Percentiles rank a stretch among this genome's conserved stretches.
Evolutionary conservation across 176 grass and related monocot genomes (phyloP).

Genomic region (Phoenix roebelenii): DNA sequence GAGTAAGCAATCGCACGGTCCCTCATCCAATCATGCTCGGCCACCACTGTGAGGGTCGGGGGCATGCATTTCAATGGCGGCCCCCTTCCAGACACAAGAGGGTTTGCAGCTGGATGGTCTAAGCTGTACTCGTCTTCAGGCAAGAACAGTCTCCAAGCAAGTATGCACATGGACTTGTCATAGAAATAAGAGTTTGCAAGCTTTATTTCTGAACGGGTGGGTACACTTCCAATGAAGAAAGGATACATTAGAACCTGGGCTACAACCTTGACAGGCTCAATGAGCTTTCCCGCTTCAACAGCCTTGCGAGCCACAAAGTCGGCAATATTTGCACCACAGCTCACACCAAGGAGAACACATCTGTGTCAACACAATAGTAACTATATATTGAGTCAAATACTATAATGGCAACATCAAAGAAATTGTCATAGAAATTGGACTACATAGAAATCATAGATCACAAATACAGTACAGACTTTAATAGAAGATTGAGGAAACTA

Average conservation of each 20-base stretch:
- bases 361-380: constrained; percentile 25
- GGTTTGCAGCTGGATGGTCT: constrained; percentile 76
- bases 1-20: constrained; percentile 88
- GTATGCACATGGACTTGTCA: constrained; percentile 72
- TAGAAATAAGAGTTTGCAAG: constrained; percentile 92
- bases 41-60: constrained; percentile 66
- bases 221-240: constrained; percentile 70
- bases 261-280: constrained; percentile 69
- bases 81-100: constrained; percentile 38
- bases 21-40: constrained; percentile 96
- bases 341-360: constrained; percentile 85
- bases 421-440: too few relatives aligned
- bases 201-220: constrained; percentile 87
- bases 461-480: too few relatives aligned
- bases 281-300: constrained; percentile 45
- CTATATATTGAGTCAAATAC: not conserved
- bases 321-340: constrained; percentile 82
- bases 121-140: constrained; percentile 68
- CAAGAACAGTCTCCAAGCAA: constrained; percentile 85
- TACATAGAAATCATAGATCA: too few relatives aligned
- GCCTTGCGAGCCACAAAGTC: constrained; percentile 70
- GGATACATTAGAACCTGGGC: constrained; percentile 97
- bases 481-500: too few relatives aligned
- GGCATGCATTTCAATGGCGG: constrained; percentile 77
- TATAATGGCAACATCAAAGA: too few relatives aligned